Evolutionary conservation across 1,284 basidiomycete genomes (phyloP), one percentile per base, ranked within the genome.

Genomic region (Moesziomyces sp.): DNA sequence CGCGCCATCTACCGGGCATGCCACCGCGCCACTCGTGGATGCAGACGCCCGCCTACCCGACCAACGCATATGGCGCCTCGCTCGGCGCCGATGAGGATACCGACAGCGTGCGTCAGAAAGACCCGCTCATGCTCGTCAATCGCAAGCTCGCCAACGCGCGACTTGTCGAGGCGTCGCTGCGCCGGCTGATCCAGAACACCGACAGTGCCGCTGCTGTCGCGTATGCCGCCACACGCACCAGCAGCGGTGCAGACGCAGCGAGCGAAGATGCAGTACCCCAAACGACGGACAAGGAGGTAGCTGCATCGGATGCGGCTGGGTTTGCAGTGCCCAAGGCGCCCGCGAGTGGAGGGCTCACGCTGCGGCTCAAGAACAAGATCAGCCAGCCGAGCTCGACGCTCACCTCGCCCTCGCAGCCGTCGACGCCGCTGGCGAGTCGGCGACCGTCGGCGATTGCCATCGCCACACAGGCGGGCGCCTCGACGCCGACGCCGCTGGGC

Each of bases 11-110:
- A 23, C 77, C 77, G 9, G 68, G 72, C 0, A 69, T 73, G 60
- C 77, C 77, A 24, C 75, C 77, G 30, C 53, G 75, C n/a, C 77
- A 79, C 47, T 61, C 67, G 19, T 79, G 77, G 77, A 58, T 79
- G 58, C 61, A 70, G 45, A 79, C 77, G 24, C 68, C 77, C 0
- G 77, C 76, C 19, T 79, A 66, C 50, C 69, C 75, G 5, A 76
- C 72, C 30, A 74, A 74, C 13, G 66, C 71, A 1, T 74, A 69
- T 40, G 53, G 57, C 5, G 48, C 63, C 16, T 58, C 52, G 33
- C 33, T 66, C 1, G 50, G 58, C 33, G 54, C 52, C n/a, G 44
- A 3, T 4, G 66, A 52, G 1, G 62, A 58, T 14, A 46, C 51
- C 18, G 24, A 53, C 30, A 58, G 51, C 18, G 53, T 45, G 23